phyloP scores from a whole-genome alignment of 1,284 basidiomycete species.

The Sporisorium graminicola region DNA sequence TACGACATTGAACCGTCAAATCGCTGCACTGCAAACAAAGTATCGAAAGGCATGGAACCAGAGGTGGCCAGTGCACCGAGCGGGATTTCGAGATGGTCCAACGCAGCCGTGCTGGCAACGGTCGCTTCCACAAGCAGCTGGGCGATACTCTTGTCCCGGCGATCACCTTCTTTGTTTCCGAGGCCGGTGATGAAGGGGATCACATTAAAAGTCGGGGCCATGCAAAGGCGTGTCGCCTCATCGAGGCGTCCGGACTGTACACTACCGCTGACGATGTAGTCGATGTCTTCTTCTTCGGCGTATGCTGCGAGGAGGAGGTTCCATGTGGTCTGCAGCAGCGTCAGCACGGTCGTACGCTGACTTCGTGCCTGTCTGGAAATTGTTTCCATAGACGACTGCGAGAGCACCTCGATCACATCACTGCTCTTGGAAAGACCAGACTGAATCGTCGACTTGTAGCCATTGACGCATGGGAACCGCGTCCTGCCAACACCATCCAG shows the following conservation, averaged over 20 bases:
- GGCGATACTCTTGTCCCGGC: neutral
- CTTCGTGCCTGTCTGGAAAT: conserved; percentile 9
- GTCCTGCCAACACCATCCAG: conserved; percentile 15
- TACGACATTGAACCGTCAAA: neutral
- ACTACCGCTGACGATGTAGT: conserved; percentile 16
- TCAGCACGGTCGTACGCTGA: conserved; percentile 7
- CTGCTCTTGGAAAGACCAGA: neutral
- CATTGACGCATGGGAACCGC: conserved; percentile 18
- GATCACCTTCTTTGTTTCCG: neutral
- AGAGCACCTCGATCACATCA: conserved; percentile 11
- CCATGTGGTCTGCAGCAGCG: conserved; percentile 21
- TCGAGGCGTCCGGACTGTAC: conserved; percentile 29
- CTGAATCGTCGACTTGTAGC: conserved; percentile 8
- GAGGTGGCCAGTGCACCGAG: conserved; percentile 20
- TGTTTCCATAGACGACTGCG: conserved; percentile 15
- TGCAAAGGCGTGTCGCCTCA: conserved; percentile 6
- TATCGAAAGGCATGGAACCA: conserved; percentile 28
- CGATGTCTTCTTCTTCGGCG: conserved; percentile 9
- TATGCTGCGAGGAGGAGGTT: conserved; percentile 22
- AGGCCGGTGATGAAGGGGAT: conserved; percentile 20
- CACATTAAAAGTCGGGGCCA: conserved; percentile 32
- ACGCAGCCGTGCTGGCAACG: neutral
- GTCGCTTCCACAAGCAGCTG: conserved; percentile 11
- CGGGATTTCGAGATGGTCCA: conserved; percentile 23
- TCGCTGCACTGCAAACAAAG: conserved; percentile 32